Base-by-base conservation (phyloP, 768 basidiomycete genomes). In the Macrolepiota dolichaula region DNA sequence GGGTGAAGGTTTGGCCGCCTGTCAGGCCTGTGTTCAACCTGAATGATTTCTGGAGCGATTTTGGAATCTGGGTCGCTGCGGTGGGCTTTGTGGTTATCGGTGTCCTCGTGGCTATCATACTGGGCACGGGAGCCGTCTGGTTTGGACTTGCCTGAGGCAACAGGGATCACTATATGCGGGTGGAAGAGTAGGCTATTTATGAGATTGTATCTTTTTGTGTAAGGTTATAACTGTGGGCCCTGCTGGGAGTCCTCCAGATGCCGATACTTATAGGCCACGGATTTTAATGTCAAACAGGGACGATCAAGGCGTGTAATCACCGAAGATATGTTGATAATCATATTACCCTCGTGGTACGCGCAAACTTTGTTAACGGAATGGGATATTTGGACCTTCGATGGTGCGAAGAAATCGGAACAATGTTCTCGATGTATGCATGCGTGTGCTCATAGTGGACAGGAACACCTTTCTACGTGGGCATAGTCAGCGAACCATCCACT, bases 31-130 rank as follows among this genome's bases (percentile, higher is more conserved):
- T 74, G 44, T 90, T 91, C 63, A 68, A 72, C 35, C 69, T 89
- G 52, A 91, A 91, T 66, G 79, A 84, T 57, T 75, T 90, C 61
- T 87, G 84, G 86, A 73, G 76, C n/a, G 90, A 92, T 70, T 73
- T 77, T 66, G 74, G 74, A 6, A 62, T 63, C 4, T 63, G 67
- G 46, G 58, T 76, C 11, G 38, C 25, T 22, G 51, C 51, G 64
- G 29, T 66, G 68, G 15, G 36, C 66, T 22, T 70, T 1, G 51
- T 68, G 32, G 22, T 68, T 13, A 63, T 62, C 25, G 60, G 69
- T 7, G 0, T 74, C 4, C 19, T 72, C 19, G 66, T 54, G 15
- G 59, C 52, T 32, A 13, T 49, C 7, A 6, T 36, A 17, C 3
- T 61, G 44, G 53, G 52, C 11, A 25, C 27, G 36, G 13, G n/a